Base-by-base conservation (phyloP, 1,139 yeast genomes). In the Komagataea norvegica region DNA sequence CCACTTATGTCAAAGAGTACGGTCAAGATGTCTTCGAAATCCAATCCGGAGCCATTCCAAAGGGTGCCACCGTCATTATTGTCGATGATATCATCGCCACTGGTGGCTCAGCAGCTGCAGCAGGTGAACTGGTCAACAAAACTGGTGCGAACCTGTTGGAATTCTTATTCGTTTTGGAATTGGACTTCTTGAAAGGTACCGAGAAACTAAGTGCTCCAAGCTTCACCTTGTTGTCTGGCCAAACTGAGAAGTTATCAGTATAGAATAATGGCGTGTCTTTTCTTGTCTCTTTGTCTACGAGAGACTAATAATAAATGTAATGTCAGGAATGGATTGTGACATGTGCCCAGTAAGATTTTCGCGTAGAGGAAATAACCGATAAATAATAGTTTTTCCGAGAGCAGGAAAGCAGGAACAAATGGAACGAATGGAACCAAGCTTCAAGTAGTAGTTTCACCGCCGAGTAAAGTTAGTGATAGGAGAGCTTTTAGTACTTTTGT, bases 31-130 rank as follows among this genome's bases (percentile, higher is more conserved):
- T 68, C 45, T 88, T 91, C 60, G 95, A 88, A 63, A 79, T 93
- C 62, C 98, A 93, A 67, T 68, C 74, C 48, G 93, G 76, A 42
- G 78, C 91, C 31, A 79, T 91, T 50, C 84, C 88, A 49, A 72
- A 72, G 44, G 95, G 91, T 27, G 73, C 95, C 37, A 83, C 72
- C 43, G 93, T 91, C 25, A 70, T 91, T 31, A 73, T 91, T 49
- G 94, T 91, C 25, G 98, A 91, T 61, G 99, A 91, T 59, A 88
- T 91, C 54, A 83, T 93, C 61, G 98, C 98, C 34, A 91, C 98
- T 31, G 98, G 97, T 50, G 98, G 98, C 30, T 82, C 95, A 57
- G 98, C 98, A 16, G 68, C 65, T 44, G 96, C 94, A 44, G 98
- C 97, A 31, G 97, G 95, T 42, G 82, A 85, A 55, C 74, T 93